Evolutionary conservation across 352 stramenopile species (phyloP).

Genomic region (Pythium biforme): DNA sequence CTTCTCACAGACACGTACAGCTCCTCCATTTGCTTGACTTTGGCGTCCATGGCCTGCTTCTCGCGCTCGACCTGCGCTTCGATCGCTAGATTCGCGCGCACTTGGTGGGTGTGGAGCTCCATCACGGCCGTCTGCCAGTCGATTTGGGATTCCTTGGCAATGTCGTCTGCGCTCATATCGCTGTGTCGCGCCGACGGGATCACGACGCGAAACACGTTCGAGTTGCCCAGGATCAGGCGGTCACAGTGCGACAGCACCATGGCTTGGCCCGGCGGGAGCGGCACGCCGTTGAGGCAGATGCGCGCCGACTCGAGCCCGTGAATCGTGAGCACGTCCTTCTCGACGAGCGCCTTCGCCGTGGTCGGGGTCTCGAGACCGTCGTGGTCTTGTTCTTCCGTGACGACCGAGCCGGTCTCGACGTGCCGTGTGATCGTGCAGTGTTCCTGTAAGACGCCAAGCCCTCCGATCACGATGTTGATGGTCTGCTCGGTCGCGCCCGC

Average conservation of each 20-base stretch:
- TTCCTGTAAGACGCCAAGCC: constrained; percentile 58
- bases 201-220: constrained; percentile 77
- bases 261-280: constrained; percentile 36
- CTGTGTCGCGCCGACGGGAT: constrained; percentile 43
- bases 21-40: constrained; percentile 74
- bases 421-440: constrained; percentile 46
- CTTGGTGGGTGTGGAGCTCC: constrained; percentile 77
- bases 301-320: constrained; percentile 39
- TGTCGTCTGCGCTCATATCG: constrained; percentile 28
- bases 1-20: constrained; percentile 34
- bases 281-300: constrained; percentile 72
- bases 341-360: constrained; percentile 78
- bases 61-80: constrained; percentile 62
- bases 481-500: too few species aligned
- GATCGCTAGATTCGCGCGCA: constrained; percentile 55
- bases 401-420: not conserved
- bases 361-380: constrained; percentile 57
- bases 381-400: not conserved
- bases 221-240: constrained; percentile 71
- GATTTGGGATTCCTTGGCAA: constrained; percentile 49
- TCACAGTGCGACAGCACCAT: constrained; percentile 57
- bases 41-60: constrained; percentile 73
- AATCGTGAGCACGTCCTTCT: constrained; percentile 62
- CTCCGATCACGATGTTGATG: not conserved
- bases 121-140: constrained; percentile 82